Evolutionary conservation across 176 grass and related monocot genomes (phyloP), one percentile per base, ranked within the genome.

Genomic region (Olyra latifolia): DNA sequence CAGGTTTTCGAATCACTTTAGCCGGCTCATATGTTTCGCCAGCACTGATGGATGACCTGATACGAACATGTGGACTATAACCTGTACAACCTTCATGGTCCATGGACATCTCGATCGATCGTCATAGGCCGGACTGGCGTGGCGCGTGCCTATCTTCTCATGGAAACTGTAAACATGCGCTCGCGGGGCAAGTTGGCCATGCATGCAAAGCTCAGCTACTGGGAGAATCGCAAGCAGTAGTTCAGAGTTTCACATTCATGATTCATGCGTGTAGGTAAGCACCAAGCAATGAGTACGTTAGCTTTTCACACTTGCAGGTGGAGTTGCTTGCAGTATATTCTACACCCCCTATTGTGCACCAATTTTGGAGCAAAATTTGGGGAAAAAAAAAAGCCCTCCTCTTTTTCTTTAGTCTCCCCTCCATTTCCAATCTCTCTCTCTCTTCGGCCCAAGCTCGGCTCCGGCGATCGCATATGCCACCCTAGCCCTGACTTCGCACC

Each of bases 1-100:
- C 62, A 62, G 16, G 16, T 43, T 62, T 62, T 19, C 9, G 76
- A 85, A 79, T 73, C 64, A 73, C 75, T 79, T 85, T 56, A 72
- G 80, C 11, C 11, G 15, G 53, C 52, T 47, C 32, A 63, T 61
- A 70, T 44, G 61, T 85, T 8, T 70, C 75, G 23, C 39, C 24
- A 48, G 10, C 57, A 68, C 4, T 52, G 22, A 62, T 47, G 15
- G 58, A 45, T 57, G 30, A 46, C 22, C 22, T 14, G 83, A 64
- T 64, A 29, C 75, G 66, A 80, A 80, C 58, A 23, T 22, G 47
- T 66, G 83, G 76, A 72, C 41, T 72, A 25, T 57, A 49, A 6
- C 74, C 3, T 62, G 56, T 38, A 12, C 23, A 35, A 35, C 32
- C 32, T 17, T 46, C 24, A 9, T 74, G 28, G 39, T 74, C 77